Evolutionary conservation across 2,329 filamentous ascomycete species (phyloP), one percentile per base, ranked within the genome.

Genomic region (Cryphonectria japonica): DNA sequence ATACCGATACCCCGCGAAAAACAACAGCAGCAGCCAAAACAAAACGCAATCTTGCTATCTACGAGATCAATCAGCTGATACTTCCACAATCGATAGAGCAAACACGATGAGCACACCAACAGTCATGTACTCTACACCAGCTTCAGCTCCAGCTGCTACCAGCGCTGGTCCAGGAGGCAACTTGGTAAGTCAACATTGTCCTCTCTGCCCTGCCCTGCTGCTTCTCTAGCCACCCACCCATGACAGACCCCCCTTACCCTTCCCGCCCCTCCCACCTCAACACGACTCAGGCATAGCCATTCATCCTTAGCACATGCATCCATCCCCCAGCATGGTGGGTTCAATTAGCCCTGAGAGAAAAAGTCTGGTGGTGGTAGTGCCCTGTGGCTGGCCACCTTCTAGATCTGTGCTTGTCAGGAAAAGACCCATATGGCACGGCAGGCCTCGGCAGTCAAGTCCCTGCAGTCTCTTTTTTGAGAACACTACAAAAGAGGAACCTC

Each of bases 131-230:
- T 72, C 71, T 13, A 67, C 41, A 34, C 73, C 77, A 14, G 73
- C 76, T 37, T 78, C 79, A 26, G 83, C 83, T 41, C 82, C 80
- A 41, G 82, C 83, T 37, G 82, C 81, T 43, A 83, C 81, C 14
- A 81, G 80, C 67, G 79, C 79, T 69, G 80, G 78, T 37, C 75
- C 75, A 13, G 75, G 74, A 50, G 80, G 80, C 34, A 83, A 80
- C 69, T 75, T 83, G 78, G 83, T 84, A 76, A 79, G 83, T 74
- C 13, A 50, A 43, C 46, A 65, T 59, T 54, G 52, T 71, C 66
- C 39, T 41, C 43, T 63, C 62, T 67, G 2, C 61, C 32, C 67
- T 64, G 37, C 59, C n/a, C 29, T 62, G 22, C 32, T 62, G 59
- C 37, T 11, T 14, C 32, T 62, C 59, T 11, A 9, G 4, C 26